Evolutionary conservation across 371 early-diverging fungal species (phyloP).

Genomic region (Mucor plumbeus): DNA sequence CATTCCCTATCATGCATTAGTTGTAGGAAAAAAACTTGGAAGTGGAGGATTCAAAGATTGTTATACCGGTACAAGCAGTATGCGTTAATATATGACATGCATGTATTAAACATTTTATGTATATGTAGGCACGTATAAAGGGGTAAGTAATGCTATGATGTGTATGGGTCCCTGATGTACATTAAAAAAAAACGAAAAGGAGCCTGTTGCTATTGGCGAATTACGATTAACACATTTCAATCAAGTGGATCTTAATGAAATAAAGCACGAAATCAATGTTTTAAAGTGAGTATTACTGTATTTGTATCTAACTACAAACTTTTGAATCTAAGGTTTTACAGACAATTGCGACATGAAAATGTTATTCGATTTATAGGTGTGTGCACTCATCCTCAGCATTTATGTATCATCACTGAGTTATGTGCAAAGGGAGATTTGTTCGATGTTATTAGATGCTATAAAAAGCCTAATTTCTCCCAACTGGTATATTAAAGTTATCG

Average conservation of each 20-base stretch:
- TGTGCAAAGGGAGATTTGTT: conserved; percentile 79
- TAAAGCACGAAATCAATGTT: conserved; percentile 79
- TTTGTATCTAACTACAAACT: too few relatives aligned
- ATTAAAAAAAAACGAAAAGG: too few relatives aligned
- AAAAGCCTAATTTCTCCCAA: conserved; percentile 69
- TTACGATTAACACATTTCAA: conserved; percentile 69
- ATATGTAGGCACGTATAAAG: conserved; percentile 45
- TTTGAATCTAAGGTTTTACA: conserved; percentile 15
- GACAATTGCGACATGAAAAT: conserved; percentile 79
- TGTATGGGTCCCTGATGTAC: too few relatives aligned
- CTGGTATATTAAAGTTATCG: conserved; percentile 31
- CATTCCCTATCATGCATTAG: conserved; percentile 65
- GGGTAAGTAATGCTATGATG: conserved; percentile 39
- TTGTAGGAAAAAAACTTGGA: conserved; percentile 68
- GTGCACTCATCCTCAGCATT: conserved; percentile 67
- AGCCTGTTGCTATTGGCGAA: conserved; percentile 72
- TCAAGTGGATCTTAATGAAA: conserved; percentile 71
- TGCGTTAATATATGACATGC: background rate
- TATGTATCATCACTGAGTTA: conserved; percentile 78
- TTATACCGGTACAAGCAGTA: conserved; percentile 52
- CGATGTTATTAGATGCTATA: conserved; percentile 72
- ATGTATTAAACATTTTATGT: background rate
- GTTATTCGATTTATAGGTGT: conserved; percentile 80
- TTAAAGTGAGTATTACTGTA: conserved; percentile 57
- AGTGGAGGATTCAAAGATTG: conserved; percentile 87